phyloP scores from a whole-genome alignment of 805 yeast species.

The Priceomyces carsonii region DNA sequence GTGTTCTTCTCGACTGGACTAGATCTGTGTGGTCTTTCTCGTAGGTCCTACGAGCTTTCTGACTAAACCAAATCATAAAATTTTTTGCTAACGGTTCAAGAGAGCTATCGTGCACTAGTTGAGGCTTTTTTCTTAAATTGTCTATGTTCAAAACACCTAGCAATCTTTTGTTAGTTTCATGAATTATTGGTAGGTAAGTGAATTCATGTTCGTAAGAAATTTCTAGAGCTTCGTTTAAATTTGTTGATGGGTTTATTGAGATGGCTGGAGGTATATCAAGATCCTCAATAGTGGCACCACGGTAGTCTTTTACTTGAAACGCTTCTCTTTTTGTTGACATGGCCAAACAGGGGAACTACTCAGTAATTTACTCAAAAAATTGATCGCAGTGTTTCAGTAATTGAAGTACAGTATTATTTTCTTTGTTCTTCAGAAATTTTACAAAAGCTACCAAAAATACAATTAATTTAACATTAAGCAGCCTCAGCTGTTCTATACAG shows the following conservation, averaged over 20 bases:
- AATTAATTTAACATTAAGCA: constrained; percentile 18
- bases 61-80: constrained; percentile 47
- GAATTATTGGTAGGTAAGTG: constrained; percentile 55
- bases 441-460: background rate
- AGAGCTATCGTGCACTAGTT: constrained; percentile 20
- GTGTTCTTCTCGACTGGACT: constrained; percentile 10
- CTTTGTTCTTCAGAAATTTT: background rate
- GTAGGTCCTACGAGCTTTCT: constrained; percentile 34
- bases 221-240: constrained; percentile 51
- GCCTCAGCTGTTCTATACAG: constrained; percentile 37
- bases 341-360: no score
- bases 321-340: constrained; percentile 12
- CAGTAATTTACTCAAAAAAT: no score
- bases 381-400: no score
- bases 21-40: constrained; percentile 18
- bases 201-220: constrained; percentile 57
- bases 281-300: constrained; percentile 60
- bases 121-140: constrained; percentile 35
- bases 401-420: background rate
- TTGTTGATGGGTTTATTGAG: constrained; percentile 50
- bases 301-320: constrained; percentile 38
- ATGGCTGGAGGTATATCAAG: constrained; percentile 59
- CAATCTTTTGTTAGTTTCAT: constrained; percentile 43
- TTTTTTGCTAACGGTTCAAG: constrained; percentile 29
- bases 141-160: constrained; percentile 52